phyloP scores from a whole-genome alignment of 495 filamentous ascomycete species.

The Neurospora sp. region DNA sequence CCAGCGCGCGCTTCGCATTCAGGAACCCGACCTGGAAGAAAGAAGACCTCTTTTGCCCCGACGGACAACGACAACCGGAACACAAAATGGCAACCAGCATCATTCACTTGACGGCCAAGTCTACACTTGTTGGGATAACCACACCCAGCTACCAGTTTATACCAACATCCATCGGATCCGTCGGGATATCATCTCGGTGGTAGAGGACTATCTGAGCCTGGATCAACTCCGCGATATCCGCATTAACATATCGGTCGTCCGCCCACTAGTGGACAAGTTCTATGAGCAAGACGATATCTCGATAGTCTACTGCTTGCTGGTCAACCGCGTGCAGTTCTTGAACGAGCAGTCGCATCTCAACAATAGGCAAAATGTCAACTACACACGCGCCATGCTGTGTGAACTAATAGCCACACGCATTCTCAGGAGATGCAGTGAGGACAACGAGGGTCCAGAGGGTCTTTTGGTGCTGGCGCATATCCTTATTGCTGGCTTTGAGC shows the following conservation, averaged over 20 bases:
- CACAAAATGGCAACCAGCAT: slow-evolving; percentile 7
- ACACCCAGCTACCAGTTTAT: slow-evolving; percentile 41
- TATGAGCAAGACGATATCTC: slow-evolving; percentile 62
- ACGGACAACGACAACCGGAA: slow-evolving; percentile 16
- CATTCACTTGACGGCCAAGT: slow-evolving; percentile 12
- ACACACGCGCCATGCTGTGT: slow-evolving; percentile 55
- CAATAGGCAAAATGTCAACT: slow-evolving; percentile 60
- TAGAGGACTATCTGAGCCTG: slow-evolving; percentile 44
- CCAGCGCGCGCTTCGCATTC: slow-evolving; percentile 16
- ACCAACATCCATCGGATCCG: slow-evolving; percentile 44
- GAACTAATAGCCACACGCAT: slow-evolving; percentile 59
- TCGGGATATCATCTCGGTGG: slow-evolving; percentile 40
- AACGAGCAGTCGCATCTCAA: slow-evolving; percentile 53
- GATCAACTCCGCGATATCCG: slow-evolving; percentile 59
- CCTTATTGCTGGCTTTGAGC: slow-evolving; percentile 63
- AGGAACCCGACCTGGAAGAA: slow-evolving; percentile 16
- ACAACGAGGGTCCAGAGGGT: slow-evolving; percentile 46
- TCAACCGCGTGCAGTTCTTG: slow-evolving; percentile 60
- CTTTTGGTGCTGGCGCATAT: slow-evolving; percentile 59
- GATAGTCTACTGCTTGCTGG: slow-evolving; percentile 58
- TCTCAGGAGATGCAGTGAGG: slow-evolving; percentile 56
- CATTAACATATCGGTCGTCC: slow-evolving; percentile 59
- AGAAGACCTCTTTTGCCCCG: slow-evolving; percentile 17
- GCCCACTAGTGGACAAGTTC: slow-evolving; percentile 59
- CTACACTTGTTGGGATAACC: slow-evolving; percentile 19